Evolutionary conservation across 352 stramenopile genomes (phyloP).

Genomic region (Phytopythium aichiense): DNA sequence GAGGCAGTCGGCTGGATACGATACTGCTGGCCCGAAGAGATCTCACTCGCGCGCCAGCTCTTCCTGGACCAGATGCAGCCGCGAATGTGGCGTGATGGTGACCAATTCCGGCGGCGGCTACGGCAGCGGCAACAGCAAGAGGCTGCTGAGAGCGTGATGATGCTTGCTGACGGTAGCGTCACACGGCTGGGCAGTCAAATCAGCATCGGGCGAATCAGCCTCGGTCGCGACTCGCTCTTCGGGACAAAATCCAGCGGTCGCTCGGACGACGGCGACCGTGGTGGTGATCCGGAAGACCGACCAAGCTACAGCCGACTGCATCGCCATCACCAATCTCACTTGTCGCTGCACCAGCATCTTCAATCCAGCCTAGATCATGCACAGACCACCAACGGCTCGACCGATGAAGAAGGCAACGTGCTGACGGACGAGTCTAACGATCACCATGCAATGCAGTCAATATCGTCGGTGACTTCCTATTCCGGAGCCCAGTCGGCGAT

Average conservation of each 20-base stretch:
- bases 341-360: conserved; percentile 5
- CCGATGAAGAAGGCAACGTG: not conserved
- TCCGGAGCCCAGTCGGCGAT: not conserved
- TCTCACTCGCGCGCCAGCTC: conserved; percentile 85
- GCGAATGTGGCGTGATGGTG: conserved; percentile 62
- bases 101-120: conserved; percentile 19
- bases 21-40: conserved; percentile 88
- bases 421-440: not conserved
- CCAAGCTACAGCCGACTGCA: not conserved
- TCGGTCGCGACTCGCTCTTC: conserved; percentile 49
- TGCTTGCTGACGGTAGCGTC: not conserved
- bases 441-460: not conserved
- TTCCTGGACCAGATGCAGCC: conserved; percentile 89
- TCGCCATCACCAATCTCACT: not conserved
- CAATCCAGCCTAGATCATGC: not conserved
- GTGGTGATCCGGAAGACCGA: not conserved
- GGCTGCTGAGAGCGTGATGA: conserved; percentile 8
- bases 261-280: not conserved
- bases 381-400: not conserved
- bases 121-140: conserved; percentile 6
- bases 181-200: conserved; percentile 17
- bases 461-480: not conserved
- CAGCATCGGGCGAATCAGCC: conserved; percentile 60
- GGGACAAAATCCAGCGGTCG: conserved; percentile 35
- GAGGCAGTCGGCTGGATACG: conserved; percentile 95